Percentiles rank a stretch among this genome's conserved stretches.
phyloP scores from a whole-genome alignment of 2,329 filamentous ascomycete species.

The Corniculantispora saksenae region DNA sequence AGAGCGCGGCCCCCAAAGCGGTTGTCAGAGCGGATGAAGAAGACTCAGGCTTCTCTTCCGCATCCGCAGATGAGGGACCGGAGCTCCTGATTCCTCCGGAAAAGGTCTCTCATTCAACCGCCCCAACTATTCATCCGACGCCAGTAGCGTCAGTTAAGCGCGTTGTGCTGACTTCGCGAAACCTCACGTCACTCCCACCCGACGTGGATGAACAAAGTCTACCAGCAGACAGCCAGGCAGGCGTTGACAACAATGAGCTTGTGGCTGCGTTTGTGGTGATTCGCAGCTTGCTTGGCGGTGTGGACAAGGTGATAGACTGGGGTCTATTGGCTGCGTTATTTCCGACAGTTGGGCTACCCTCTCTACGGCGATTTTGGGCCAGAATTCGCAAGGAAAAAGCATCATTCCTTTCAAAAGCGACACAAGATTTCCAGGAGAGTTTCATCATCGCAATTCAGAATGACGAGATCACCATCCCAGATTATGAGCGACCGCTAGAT shows the following conservation, averaged over 20 bases:
- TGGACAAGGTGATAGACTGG: slow-evolving; percentile 62
- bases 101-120: too few relatives aligned
- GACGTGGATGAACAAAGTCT: neutral
- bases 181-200: neutral
- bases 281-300: slow-evolving; percentile 59
- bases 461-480: slow-evolving; percentile 59
- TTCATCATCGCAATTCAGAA: slow-evolving; percentile 68
- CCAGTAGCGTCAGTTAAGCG: neutral
- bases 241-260: slow-evolving; percentile 35
- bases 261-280: slow-evolving; percentile 61
- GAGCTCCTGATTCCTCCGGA: neutral
- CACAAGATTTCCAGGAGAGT: slow-evolving; percentile 62
- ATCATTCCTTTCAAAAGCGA: slow-evolving; percentile 54
- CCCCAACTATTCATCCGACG: neutral
- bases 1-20: neutral
- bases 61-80: neutral
- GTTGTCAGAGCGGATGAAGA: neutral
- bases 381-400: slow-evolving; percentile 51
- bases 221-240: slow-evolving; percentile 22
- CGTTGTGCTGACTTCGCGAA: neutral
- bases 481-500: slow-evolving; percentile 62
- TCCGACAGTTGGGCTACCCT: slow-evolving; percentile 52
- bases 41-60: neutral
- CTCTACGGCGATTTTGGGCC: slow-evolving; percentile 58
- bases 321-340: slow-evolving; percentile 58